phyloP scores from a whole-genome alignment of 192 early-diverging fungal species.

The Podila verticillata region DNA sequence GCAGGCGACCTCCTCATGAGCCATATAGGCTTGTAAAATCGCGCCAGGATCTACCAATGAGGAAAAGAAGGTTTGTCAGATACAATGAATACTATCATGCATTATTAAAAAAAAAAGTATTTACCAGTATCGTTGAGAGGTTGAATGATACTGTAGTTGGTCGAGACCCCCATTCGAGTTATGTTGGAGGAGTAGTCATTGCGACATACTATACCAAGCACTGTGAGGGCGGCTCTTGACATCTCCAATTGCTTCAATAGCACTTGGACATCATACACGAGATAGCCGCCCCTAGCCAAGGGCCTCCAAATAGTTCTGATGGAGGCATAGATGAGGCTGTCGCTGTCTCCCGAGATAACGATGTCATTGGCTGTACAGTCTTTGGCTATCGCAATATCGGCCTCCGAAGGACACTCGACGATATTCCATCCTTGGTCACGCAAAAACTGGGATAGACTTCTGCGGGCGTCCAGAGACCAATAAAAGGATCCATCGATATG shows the following conservation, averaged over 20 bases:
- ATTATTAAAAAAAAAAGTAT: background rate
- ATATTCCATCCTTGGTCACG: background rate
- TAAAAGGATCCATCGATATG: background rate
- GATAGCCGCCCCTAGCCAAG: background rate
- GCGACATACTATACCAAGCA: background rate
- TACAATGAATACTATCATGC: background rate
- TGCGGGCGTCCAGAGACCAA: background rate
- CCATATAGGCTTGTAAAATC: background rate
- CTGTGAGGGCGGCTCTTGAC: background rate
- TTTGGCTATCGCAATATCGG: background rate
- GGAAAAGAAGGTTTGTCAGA: background rate
- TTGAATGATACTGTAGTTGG: constrained; percentile 2
- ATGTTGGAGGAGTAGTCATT: constrained; percentile 9
- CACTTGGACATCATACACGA: background rate
- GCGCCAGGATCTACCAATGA: background rate
- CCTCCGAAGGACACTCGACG: constrained; percentile 7
- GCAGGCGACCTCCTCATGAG: background rate
- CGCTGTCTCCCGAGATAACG: constrained; percentile 10
- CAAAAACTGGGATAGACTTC: background rate
- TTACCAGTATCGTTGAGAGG: background rate
- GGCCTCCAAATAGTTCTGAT: constrained; percentile 5
- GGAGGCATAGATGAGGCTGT: constrained; percentile 1
- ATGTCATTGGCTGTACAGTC: background rate
- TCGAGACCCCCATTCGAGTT: background rate
- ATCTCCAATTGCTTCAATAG: background rate